Conservation (phyloP, 2,329 filamentous ascomycete species). For the Diaporthe velutina region DNA sequence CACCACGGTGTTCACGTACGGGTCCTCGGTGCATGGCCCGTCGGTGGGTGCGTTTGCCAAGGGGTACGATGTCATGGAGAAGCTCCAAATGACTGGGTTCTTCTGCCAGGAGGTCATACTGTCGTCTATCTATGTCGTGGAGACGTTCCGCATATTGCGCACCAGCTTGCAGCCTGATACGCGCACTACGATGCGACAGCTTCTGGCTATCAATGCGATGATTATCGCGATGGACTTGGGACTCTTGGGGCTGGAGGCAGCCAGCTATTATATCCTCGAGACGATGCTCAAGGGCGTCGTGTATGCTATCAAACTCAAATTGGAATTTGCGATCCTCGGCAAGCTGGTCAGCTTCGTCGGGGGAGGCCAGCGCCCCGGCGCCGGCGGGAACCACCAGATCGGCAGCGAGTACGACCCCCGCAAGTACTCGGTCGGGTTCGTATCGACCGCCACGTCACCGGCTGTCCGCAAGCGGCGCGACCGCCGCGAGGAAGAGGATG, state of each 20-base stretch:
- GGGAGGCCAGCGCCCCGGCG: background rate
- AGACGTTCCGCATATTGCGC: constrained; percentile 21
- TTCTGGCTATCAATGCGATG: constrained; percentile 20
- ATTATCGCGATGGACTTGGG: constrained; percentile 32
- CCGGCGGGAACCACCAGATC: background rate
- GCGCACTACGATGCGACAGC: constrained; percentile 29
- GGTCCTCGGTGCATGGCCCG: background rate
- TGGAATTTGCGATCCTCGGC: constrained; percentile 27
- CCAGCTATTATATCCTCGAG: constrained; percentile 30
- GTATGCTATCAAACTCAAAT: constrained; percentile 29
- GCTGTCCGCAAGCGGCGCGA: background rate
- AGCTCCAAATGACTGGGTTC: constrained; percentile 32
- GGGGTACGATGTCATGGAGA: constrained; percentile 34
- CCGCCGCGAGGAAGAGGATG: constrained; percentile 5
- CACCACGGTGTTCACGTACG: constrained; percentile 33
- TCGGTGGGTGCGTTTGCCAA: background rate
- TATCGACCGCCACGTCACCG: background rate
- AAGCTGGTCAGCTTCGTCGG: constrained; percentile 29
- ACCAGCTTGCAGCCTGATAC: constrained; percentile 26
- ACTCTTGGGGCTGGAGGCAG: constrained; percentile 7
- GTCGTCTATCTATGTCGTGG: constrained; percentile 28
- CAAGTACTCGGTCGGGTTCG: constrained; percentile 30
- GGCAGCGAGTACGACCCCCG: constrained; percentile 1
- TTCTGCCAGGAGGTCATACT: constrained; percentile 29
- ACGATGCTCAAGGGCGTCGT: constrained; percentile 37